phyloP scores from a whole-genome alignment of 345 rosid genomes.

The Mallotus nudiflorus region DNA sequence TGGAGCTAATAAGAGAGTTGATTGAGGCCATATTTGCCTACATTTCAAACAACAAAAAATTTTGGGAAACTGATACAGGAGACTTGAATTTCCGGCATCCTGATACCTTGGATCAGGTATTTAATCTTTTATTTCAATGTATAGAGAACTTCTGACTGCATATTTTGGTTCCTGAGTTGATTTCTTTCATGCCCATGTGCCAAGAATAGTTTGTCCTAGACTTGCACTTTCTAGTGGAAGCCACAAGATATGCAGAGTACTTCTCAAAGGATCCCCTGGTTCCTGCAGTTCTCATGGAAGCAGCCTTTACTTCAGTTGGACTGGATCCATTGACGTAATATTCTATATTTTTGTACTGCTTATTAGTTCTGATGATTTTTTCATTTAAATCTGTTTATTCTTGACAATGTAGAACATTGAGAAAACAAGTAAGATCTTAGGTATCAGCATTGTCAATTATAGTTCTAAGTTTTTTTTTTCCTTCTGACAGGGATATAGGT shows the following conservation, averaged over 20 bases:
- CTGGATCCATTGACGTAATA: constrained; percentile 49
- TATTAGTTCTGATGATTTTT: too few relatives aligned
- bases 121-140: neutral
- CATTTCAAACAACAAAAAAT: constrained; percentile 39
- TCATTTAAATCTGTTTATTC: too few relatives aligned
- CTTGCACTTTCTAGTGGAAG: constrained; percentile 48
- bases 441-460: too few relatives aligned
- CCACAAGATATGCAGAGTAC: constrained; percentile 42
- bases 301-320: constrained; percentile 45
- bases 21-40: constrained; percentile 45
- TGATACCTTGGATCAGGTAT: constrained; percentile 38
- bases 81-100: constrained; percentile 15
- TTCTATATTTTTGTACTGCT: too few relatives aligned
- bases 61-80: constrained; percentile 27
- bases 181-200: constrained; percentile 12
- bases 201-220: constrained; percentile 48
- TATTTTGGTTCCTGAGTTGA: constrained; percentile 1
- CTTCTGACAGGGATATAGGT: constrained; percentile 33
- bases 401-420: too few relatives aligned
- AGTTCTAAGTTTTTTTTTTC: too few relatives aligned
- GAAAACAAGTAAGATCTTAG: too few relatives aligned
- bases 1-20: constrained; percentile 45
- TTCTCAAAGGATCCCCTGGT: constrained; percentile 39
- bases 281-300: constrained; percentile 36
- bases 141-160: neutral